Base-by-base conservation (phyloP, 2,329 filamentous ascomycete genomes). In the Colletotrichum phormii region DNA sequence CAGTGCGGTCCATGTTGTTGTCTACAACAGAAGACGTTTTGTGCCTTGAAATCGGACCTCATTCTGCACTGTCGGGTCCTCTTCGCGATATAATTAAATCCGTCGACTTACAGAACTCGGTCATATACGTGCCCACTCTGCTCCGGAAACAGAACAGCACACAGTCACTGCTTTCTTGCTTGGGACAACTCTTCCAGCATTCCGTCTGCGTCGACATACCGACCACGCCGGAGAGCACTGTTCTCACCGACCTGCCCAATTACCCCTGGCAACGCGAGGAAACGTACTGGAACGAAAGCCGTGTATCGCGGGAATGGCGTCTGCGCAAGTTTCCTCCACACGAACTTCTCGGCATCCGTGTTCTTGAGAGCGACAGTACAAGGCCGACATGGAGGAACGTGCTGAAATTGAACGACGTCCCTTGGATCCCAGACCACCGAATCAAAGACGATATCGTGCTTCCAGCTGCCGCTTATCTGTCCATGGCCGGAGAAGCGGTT, bases 371-470 rank as follows among this genome's bases (percentile, higher is more conserved):
- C 8, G 24, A 37, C 26, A 31, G 35, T 24, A 42, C 42, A 22
- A 35, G 22, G 12, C 66, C 58, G 11, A 54, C 35, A 2, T 69
- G 42, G 42, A 42, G 33, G 6, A 62, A 63, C 5, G 26, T 55
- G 3, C 59, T 69, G 5, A 49, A 31, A 31, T 31, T 69, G 18
- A 42, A 54, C 5, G 66, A 69, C 5, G 26, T 58, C 15, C 80
- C 86, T 49, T 85, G 85, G n/a, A 82, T 83, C 12, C 77, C 82
- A 64, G 82, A 84, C 74, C 84, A 85, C 77, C 67, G 77, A 49
- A 83, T 85, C 82, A 80, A 84, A 66, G 84, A 80, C 76, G 80
- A 84, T 54, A 80, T 81, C 66, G 82, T 84, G 76, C 82, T 81
- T 65, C 80, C 83, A 3, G 33, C 46, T 9, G 57, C 57, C 6